Base-by-base conservation (phyloP, 2,329 filamentous ascomycete genomes). In the Alternaria novae-zelandiae region DNA sequence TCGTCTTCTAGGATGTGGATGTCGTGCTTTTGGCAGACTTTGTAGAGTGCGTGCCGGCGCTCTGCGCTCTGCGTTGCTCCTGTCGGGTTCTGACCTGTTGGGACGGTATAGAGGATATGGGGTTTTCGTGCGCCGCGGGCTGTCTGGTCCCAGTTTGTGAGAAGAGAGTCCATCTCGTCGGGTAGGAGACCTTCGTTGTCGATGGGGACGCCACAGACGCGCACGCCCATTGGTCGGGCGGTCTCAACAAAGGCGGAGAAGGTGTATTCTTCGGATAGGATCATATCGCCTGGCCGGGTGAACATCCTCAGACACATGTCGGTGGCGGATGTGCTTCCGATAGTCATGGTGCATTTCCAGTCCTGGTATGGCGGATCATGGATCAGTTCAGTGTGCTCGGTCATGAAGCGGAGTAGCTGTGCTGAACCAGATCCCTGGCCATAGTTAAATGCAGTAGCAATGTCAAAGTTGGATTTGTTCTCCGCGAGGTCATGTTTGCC, bases 331-430 rank as follows among this genome's bases (percentile, higher is more conserved):
- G 96, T 98, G 80, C 90, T 96, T 57, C 95, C 96, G 44, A 95
- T 87, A 3, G 90, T 94, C 83, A 97, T 86, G 58, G 89, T 90
- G 73, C 92, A 92, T 68, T 88, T 86, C 96, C 96, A 99, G 82
- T 99, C 94, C 17, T 90, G 86, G 78, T 98, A 98, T 0, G 92
- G 93, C 15, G 95, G 94, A 65, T 88, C 86, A 80, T 93, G 92
- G 15, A 97, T 89, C 59, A 98, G 88, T 82, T 99, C 95, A 0
- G 94, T 97, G 81, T 98, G 96, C 83, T 99, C 96, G 0, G 94
- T 96, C 54, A 98, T 86, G 82, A 92, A 98, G 64, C 96, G 90
- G 66, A 97, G 83, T 79, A 99, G 85, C 82, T 97, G 96, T 4
- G 93, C 91, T 11, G 93, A 89, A 17, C 96, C 96, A 17, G 89